Evolutionary conservation across 2,329 filamentous ascomycete species (phyloP).

Genomic region (Phyllosticta citribraziliensis): DNA sequence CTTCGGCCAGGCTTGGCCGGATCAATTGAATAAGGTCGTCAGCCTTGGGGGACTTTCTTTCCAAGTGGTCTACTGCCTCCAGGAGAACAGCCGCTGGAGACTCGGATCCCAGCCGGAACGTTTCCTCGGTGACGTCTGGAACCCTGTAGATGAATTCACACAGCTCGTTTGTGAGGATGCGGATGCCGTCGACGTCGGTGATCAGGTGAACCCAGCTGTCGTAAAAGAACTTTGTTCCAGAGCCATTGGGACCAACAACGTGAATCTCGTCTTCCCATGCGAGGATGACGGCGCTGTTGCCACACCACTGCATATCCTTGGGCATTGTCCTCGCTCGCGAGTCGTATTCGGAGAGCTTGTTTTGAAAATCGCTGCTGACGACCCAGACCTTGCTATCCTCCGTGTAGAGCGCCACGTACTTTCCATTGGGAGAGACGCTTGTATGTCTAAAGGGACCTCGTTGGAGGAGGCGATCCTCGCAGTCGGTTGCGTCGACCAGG

Average conservation of each 20-base stretch:
- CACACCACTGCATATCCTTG: slow-evolving; percentile 89
- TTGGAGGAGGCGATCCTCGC: slow-evolving; percentile 82
- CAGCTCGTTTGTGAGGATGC: slow-evolving; percentile 82
- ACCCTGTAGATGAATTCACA: slow-evolving; percentile 97
- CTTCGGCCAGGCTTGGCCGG: slow-evolving; percentile 74
- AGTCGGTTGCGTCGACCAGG: slow-evolving; percentile 78
- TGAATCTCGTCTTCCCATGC: slow-evolving; percentile 98
- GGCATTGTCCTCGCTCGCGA: slow-evolving; percentile 77
- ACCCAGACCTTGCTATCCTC: slow-evolving; percentile 77
- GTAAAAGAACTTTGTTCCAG: slow-evolving; percentile 72
- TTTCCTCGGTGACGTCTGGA: slow-evolving; percentile 73
- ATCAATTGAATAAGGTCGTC: slow-evolving; percentile 98
- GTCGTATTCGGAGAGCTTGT: slow-evolving; percentile 82
- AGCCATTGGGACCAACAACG: slow-evolving; percentile 75
- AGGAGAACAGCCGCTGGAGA: slow-evolving; percentile 86
- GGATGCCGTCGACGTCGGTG: slow-evolving; percentile 80
- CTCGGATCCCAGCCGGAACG: slow-evolving; percentile 80
- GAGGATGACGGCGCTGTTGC: slow-evolving; percentile 83
- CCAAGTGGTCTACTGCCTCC: slow-evolving; percentile 83
- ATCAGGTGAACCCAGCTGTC: slow-evolving; percentile 84
- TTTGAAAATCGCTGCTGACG: slow-evolving; percentile 91
- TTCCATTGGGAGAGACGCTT: slow-evolving; percentile 81
- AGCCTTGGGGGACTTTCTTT: slow-evolving; percentile 89
- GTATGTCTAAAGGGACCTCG: slow-evolving; percentile 90
- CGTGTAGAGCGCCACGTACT: slow-evolving; percentile 80